Evolutionary conservation across 805 yeast species (phyloP), one percentile per base, ranked within the genome.

Genomic region (Candida ascalaphidarum): DNA sequence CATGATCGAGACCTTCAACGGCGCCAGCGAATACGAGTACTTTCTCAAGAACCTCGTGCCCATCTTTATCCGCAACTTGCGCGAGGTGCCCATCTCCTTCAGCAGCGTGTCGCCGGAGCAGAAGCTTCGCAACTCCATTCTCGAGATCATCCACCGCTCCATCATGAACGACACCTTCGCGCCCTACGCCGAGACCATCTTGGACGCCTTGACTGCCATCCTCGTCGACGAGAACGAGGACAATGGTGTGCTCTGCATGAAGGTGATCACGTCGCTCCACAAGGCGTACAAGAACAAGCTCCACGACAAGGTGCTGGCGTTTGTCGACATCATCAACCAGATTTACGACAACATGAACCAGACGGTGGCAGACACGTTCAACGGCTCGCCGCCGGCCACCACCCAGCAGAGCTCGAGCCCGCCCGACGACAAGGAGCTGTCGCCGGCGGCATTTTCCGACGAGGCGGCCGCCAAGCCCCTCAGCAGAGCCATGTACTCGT

Each of bases 191-290:
- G 57, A 58, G 19, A 65, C 64, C 21, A 66, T 85, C 12, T 59
- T 82, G 43, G 77, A 72, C 20, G 58, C 66, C 7, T 57, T 89
- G 30, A 73, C 77, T 42, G 52, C 61, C 14, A 58, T 81, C 10
- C 61, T 89, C 33, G 73, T 70, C 12, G 64, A 59, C 11, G 99
- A 94, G 46, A 92, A 92, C 50, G 99, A 94, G 52, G 96, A 88
- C 36, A 92, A 92, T 50, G 97, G 97, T 28, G 84, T 86, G 1
- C 64, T 85, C 28, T 81, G 94, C 51, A 76, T 92, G 81, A 86
- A 84, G 48, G 78, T 85, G 31, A 67, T 88, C 27, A 84, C 96
- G 11, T 72, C 81, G 17, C 58, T 89, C 26, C 95, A 88, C 58
- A 81, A 92, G 50, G 74, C 88, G 2, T 89, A 81, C 59, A 89